Percentiles rank a stretch among this genome's conserved stretches.
Conservation (phyloP, 176 grass and related monocot species). For the Elaeis guineensis region DNA sequence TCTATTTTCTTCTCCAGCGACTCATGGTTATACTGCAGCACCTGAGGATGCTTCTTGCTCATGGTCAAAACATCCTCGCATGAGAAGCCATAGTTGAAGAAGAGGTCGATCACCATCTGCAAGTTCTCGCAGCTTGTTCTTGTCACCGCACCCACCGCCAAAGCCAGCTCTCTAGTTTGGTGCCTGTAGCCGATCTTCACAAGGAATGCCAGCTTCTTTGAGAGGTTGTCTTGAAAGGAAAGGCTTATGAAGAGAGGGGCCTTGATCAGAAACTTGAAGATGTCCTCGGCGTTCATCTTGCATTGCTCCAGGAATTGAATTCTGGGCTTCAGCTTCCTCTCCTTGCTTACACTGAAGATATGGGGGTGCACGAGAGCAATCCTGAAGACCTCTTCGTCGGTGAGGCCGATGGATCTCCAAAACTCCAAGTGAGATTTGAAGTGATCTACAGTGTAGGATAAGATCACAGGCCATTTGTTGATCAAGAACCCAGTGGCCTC, state of each 20-base stretch:
- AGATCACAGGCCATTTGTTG: constrained; percentile 14
- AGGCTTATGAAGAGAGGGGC: constrained; percentile 18
- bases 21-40: constrained; percentile 24
- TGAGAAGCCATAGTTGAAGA: constrained; percentile 15
- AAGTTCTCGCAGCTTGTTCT: constrained; percentile 22
- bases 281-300: constrained; percentile 7
- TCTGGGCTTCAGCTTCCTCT: constrained; percentile 17
- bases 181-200: constrained; percentile 18
- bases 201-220: constrained; percentile 22
- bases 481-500: constrained; percentile 7
- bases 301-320: constrained; percentile 17
- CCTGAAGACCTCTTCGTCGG: constrained; percentile 15
- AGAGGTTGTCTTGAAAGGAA: constrained; percentile 6
- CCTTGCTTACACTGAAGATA: constrained; percentile 20
- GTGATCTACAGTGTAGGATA: constrained; percentile 15
- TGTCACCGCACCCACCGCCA: constrained; percentile 5
- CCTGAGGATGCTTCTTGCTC: constrained; percentile 27
- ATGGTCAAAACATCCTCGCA: constrained; percentile 15
- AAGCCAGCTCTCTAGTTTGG: constrained; percentile 10
- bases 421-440: constrained; percentile 17
- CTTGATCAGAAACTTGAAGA: constrained; percentile 20
- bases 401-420: constrained; percentile 17
- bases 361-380: constrained; percentile 18
- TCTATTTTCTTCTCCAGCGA: constrained; percentile 20
- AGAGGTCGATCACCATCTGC: constrained; percentile 18